These are phyloP conservation scores for Remersonia thermophila DNA, from an alignment of 2,329 filamentous ascomycete genomes.

Conservation along the genomic window DNA sequence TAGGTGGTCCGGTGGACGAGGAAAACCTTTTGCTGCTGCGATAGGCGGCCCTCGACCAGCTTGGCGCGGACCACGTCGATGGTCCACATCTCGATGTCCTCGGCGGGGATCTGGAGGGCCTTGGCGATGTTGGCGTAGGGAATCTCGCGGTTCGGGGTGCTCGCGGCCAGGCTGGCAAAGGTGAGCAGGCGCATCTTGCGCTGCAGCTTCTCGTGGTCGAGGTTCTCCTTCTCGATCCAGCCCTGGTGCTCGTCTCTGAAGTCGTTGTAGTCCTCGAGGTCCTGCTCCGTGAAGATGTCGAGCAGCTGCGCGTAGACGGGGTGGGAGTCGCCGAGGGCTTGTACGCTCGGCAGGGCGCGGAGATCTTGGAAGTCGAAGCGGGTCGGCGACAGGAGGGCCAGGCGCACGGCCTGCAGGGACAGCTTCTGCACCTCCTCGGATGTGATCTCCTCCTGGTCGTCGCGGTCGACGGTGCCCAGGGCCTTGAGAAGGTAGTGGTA, in stretches of 20 bases:
- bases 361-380: slow-evolving; percentile 70
- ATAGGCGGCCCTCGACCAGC: slow-evolving; percentile 91
- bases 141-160: slow-evolving; percentile 72
- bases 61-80: slow-evolving; percentile 96
- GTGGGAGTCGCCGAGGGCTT: slow-evolving; percentile 76
- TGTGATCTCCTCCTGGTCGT: slow-evolving; percentile 40
- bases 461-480: slow-evolving; percentile 46
- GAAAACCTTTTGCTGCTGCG: slow-evolving; percentile 85
- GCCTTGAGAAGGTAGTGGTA: slow-evolving; percentile 58
- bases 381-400: slow-evolving; percentile 38
- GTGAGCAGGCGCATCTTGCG: slow-evolving; percentile 96
- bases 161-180: slow-evolving; percentile 76
- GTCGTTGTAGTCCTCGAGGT: slow-evolving; percentile 89
- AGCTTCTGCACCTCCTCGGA: slow-evolving; percentile 49
- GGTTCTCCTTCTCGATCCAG: slow-evolving; percentile 65
- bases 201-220: slow-evolving; percentile 63
- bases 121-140: slow-evolving; percentile 77
- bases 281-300: slow-evolving; percentile 88
- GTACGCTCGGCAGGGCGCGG: slow-evolving; percentile 68
- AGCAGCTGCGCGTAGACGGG: slow-evolving; percentile 81
- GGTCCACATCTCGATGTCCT: slow-evolving; percentile 95
- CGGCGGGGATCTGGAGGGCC: slow-evolving; percentile 67
- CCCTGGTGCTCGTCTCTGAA: slow-evolving; percentile 85
- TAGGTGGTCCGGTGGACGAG: slow-evolving; percentile 93
- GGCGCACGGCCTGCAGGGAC: slow-evolving; percentile 44